phyloP scores from a whole-genome alignment of 108 stramenopile genomes.

The Cyclostephanos tholiformis region DNA sequence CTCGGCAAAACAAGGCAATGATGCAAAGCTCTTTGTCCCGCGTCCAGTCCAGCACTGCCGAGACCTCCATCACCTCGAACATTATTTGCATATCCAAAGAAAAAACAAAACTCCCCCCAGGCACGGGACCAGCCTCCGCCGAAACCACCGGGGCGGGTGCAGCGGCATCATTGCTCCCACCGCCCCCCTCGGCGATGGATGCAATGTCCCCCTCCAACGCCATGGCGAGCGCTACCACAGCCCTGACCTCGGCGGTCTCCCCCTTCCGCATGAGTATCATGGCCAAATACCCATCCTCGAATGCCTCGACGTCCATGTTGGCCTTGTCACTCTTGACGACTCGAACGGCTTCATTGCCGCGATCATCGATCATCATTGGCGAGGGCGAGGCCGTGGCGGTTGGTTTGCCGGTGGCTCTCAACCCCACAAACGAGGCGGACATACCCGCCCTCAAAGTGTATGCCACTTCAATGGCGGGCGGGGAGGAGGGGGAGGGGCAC shows the following conservation, averaged over 20 bases:
- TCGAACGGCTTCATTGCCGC: constrained; percentile 94
- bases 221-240: constrained; percentile 90
- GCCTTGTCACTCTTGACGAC: constrained; percentile 98
- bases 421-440: constrained; percentile 83
- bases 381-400: constrained; percentile 92
- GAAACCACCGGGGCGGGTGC: constrained; percentile 46
- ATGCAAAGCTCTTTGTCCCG: too few species aligned
- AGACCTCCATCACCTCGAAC: too few species aligned
- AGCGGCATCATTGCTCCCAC: constrained; percentile 39
- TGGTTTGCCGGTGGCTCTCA: constrained; percentile 90
- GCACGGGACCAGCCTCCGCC: constrained; percentile 50
- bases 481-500: constrained; percentile 55
- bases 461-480: constrained; percentile 60
- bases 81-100: not conserved
- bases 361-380: constrained; percentile 83
- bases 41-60: too few species aligned
- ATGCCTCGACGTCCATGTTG: constrained; percentile 98
- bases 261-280: constrained; percentile 93
- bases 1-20: too few species aligned
- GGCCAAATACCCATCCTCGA: constrained; percentile 94
- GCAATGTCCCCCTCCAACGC: constrained; percentile 80
- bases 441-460: constrained; percentile 84
- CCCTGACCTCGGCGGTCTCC: constrained; percentile 87
- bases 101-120: constrained; percentile 12
- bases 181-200: constrained; percentile 76